Evolutionary conservation across 805 yeast genomes (phyloP), one percentile per base, ranked within the genome.

Genomic region (Saturnispora ahearnii): DNA sequence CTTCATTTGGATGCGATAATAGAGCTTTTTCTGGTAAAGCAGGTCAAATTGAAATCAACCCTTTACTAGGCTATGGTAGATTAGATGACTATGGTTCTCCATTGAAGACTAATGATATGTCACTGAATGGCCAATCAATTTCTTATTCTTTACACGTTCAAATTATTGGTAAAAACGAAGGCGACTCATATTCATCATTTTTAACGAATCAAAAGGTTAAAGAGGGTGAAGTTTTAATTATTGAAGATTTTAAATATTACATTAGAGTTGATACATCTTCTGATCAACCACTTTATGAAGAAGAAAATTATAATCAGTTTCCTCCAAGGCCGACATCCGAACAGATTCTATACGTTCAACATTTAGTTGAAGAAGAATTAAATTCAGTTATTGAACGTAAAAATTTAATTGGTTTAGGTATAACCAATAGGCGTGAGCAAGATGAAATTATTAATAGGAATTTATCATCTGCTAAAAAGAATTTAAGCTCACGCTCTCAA

Each of bases 21-120:
- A 48, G 37, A 13, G 53, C 58, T 5, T 59, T 58, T 30, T 50
- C 52, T 29, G 63, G 68, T 1, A 47, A 42, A 15, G 62, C 62
- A 9, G 42, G 49, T 5, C 45, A 53, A 2, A 58, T 72, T 13
- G 55, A 55, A 38, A 56, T 69, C 5, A 60, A 65, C 37, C 67
- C 70, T 40, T 64, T 70, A 0, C 62, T 78, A 30, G 84, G 85
- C 0, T 81, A 79, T 59, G 85, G 83, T 8, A 73, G 76, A 52
- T 67, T 68, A n/a, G 58, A 65, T 1, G 55, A 69, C 34, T 50
- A 51, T 44, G 85, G 84, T 1, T 70, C 79, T 0, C 84, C 85
- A 1, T 61, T 81, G 4, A 60, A 73, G 49, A 73, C 77, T 3
- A 65, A 63, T 11, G 86, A 81, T 62, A 62, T 70, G 41, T 57